These are phyloP conservation scores for Lomentospora prolificans DNA, from an alignment of 2,329 filamentous ascomycete genomes.

Conservation along the genomic window DNA sequence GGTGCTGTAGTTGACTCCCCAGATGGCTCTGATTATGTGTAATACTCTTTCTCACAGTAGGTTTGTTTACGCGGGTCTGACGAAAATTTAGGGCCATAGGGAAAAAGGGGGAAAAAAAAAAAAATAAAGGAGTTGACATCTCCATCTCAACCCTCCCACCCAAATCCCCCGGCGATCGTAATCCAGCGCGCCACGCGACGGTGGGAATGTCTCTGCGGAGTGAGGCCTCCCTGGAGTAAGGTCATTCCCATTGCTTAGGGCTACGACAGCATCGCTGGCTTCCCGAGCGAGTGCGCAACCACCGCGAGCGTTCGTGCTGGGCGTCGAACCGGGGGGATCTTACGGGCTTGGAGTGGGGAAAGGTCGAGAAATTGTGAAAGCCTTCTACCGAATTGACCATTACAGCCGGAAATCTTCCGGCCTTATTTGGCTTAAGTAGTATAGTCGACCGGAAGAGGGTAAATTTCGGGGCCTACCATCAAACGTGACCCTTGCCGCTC, in stretches of 20 bases:
- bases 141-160: conserved; percentile 45
- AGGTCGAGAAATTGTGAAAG: conserved; percentile 40
- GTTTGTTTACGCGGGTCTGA: not conserved
- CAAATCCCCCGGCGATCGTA: conserved; percentile 54
- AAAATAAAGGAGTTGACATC: conserved; percentile 38
- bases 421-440: not conserved
- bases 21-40: too few relatives aligned
- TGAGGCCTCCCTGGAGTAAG: conserved; percentile 58
- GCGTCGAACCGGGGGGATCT: conserved; percentile 47
- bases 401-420: conserved; percentile 37
- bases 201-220: conserved; percentile 63
- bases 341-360: conserved; percentile 43
- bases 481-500: too few relatives aligned
- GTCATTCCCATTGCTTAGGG: conserved; percentile 60
- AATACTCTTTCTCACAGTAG: not conserved
- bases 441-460: not conserved
- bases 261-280: conserved; percentile 54
- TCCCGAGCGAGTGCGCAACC: conserved; percentile 54
- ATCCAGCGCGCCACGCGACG: conserved; percentile 62
- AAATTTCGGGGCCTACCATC: not conserved
- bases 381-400: conserved; percentile 51
- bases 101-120: too few relatives aligned
- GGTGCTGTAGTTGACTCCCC: too few relatives aligned
- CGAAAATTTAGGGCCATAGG: too few relatives aligned
- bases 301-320: conserved; percentile 60